These are phyloP conservation scores for Discostella pseudostelligera DNA, from an alignment of 108 stramenopile genomes.

Conservation along the genomic window DNA sequence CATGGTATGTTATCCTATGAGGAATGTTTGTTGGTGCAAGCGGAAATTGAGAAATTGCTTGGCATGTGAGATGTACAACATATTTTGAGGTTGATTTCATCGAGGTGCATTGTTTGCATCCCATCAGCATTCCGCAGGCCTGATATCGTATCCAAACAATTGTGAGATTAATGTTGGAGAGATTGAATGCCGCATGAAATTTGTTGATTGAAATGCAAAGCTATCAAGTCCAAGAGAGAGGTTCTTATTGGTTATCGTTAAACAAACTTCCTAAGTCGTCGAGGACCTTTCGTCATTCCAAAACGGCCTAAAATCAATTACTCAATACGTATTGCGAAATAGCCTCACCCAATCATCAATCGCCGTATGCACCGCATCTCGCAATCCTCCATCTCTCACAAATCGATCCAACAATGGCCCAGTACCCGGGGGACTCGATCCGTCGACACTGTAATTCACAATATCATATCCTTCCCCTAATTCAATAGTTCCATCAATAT, in stretches of 20 bases:
- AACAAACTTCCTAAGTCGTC: no score
- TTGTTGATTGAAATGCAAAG: no score
- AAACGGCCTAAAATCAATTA: no score
- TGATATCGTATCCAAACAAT: no score
- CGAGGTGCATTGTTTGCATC: no score
- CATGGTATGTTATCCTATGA: constrained; percentile 33
- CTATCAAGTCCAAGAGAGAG: no score
- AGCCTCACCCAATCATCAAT: constrained; percentile 81
- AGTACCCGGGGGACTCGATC: constrained; percentile 38
- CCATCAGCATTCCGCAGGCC: no score
- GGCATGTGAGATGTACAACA: neutral
- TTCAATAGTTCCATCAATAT: constrained; percentile 82
- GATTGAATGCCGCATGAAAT: no score
- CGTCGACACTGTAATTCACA: constrained; percentile 63
- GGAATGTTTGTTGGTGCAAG: constrained; percentile 29
- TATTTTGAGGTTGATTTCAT: no score
- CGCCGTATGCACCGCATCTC: constrained; percentile 56
- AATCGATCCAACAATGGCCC: constrained; percentile 71
- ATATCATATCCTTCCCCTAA: constrained; percentile 82
- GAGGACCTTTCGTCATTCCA: no score
- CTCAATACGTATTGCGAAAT: constrained; percentile 65
- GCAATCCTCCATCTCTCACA: constrained; percentile 73
- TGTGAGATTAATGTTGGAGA: no score
- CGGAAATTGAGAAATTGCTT: constrained; percentile 26
- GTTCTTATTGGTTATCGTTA: no score